phyloP scores from a whole-genome alignment of 192 early-diverging fungal genomes.

The Spizellomyces sp. region DNA sequence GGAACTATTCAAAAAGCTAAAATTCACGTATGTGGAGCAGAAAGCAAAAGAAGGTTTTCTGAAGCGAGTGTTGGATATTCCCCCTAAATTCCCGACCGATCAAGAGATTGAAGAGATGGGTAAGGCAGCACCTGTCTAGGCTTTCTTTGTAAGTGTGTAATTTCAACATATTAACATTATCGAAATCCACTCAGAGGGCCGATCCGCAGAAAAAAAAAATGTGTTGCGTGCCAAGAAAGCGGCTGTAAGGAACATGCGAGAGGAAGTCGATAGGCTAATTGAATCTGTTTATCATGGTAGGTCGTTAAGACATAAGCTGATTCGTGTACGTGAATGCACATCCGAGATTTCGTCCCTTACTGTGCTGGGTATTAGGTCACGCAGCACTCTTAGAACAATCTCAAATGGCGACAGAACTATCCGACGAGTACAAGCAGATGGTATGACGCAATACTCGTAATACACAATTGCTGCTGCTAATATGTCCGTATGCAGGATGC shows the following conservation, averaged over 20 bases:
- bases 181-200: slow-evolving; percentile 24
- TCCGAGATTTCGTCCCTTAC: no score
- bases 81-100: slow-evolving; percentile 34
- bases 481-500: no score
- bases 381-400: no score
- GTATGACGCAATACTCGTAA: no score
- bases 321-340: no score
- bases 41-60: slow-evolving; percentile 56
- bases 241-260: slow-evolving; percentile 7
- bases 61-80: slow-evolving; percentile 43
- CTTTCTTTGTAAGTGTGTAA: not conserved
- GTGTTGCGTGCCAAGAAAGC: slow-evolving; percentile 17
- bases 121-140: not conserved
- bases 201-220: slow-evolving; percentile 18
- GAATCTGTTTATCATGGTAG: slow-evolving; percentile 15
- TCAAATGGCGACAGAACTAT: no score
- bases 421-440: no score
- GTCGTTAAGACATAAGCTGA: not conserved
- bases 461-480: no score
- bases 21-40: slow-evolving; percentile 59
- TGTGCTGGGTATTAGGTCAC: no score
- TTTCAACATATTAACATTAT: slow-evolving; percentile 7
- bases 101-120: slow-evolving; percentile 37
- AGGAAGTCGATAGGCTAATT: slow-evolving; percentile 26
- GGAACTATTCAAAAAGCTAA: slow-evolving; percentile 59